Conservation (phyloP, 2,329 filamentous ascomycete species). For the Penicillium sp. region DNA sequence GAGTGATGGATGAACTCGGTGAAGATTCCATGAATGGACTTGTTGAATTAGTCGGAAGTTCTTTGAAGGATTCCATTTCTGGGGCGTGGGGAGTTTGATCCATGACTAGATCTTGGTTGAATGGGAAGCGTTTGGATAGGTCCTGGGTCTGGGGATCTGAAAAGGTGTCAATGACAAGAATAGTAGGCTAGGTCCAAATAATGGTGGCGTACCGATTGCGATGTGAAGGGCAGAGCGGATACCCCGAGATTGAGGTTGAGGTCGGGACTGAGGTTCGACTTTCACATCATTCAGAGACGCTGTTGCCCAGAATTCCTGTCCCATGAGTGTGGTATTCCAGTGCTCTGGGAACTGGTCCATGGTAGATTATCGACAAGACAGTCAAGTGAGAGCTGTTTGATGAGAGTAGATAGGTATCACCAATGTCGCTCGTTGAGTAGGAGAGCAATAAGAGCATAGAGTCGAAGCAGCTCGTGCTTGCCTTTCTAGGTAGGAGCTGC, state of each 20-base stretch:
- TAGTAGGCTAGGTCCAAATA: too few relatives aligned
- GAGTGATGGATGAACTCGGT: background rate
- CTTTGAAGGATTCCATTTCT: background rate
- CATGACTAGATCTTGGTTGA: conserved; percentile 17
- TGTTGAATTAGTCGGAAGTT: background rate
- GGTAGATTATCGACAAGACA: background rate
- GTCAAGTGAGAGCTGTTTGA: background rate
- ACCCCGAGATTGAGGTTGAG: background rate
- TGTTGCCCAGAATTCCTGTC: conserved; percentile 25
- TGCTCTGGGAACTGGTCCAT: conserved; percentile 24
- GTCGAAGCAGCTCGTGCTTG: background rate
- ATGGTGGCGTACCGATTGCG: background rate
- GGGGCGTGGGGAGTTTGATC: conserved; percentile 5
- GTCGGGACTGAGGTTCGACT: background rate
- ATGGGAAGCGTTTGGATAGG: conserved; percentile 26
- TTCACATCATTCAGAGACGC: background rate
- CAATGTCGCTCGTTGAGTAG: background rate
- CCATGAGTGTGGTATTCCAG: conserved; percentile 28
- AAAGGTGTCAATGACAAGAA: background rate
- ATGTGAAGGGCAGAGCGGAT: background rate
- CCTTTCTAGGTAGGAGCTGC: background rate
- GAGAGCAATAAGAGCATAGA: background rate
- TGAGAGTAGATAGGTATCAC: background rate
- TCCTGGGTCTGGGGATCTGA: background rate
- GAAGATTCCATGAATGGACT: background rate